Evolutionary conservation across 331 rosid species (phyloP).

Genomic region (Erythrophleum ivorense): DNA sequence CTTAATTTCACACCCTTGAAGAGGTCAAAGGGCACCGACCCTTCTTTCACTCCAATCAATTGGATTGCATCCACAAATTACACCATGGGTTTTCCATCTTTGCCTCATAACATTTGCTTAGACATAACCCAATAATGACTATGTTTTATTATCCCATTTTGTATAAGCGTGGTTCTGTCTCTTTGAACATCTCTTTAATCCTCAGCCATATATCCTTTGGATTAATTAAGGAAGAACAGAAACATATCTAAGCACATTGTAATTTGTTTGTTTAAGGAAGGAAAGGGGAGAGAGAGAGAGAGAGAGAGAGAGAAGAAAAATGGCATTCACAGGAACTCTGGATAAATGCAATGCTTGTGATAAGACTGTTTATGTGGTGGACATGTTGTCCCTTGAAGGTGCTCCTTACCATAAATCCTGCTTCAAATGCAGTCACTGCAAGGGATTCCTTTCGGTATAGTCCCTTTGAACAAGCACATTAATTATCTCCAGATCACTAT

Average conservation of each 20-base stretch:
- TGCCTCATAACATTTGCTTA: conserved; percentile 38
- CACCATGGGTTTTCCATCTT: conserved; percentile 50
- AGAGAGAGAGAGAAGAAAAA: conserved; percentile 27
- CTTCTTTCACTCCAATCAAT: conserved; percentile 60
- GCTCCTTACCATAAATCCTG: conserved; percentile 82
- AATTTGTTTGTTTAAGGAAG: neutral
- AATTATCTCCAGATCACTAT: too few species aligned
- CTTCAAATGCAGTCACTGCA: conserved; percentile 99
- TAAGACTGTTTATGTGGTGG: conserved; percentile 96
- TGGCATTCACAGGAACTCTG: conserved; percentile 97
- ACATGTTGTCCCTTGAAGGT: conserved; percentile 87
- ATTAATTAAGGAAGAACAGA: neutral
- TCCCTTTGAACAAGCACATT: neutral
- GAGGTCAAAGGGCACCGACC: conserved; percentile 58
- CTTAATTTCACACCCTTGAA: conserved; percentile 42
- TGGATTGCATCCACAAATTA: conserved; percentile 52
- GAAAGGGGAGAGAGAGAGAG: neutral
- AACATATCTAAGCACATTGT: neutral
- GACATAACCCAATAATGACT: conserved; percentile 53
- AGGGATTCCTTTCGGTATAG: conserved; percentile 78
- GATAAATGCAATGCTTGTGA: conserved; percentile 96
- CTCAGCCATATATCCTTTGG: conserved; percentile 50
- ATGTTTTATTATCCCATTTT: conserved; percentile 51
- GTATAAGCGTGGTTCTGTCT: conserved; percentile 41
- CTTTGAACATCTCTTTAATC: conserved; percentile 41